Conservation (phyloP, 257 asterid species). For the Capsicum chinense region DNA sequence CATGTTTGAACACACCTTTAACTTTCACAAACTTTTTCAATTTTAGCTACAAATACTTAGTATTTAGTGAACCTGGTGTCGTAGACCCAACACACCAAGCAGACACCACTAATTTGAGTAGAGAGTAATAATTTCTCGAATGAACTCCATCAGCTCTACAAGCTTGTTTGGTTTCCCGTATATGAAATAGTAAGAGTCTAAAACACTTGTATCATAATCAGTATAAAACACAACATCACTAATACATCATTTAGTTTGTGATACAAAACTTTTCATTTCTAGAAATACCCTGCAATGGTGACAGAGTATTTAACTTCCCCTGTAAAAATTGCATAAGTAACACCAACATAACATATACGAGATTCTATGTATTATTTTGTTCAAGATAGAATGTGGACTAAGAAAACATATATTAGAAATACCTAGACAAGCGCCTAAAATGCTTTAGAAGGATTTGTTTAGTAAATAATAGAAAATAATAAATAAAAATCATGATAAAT, state of each 20-base stretch:
- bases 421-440: neutral
- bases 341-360: neutral
- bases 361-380: neutral
- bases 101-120: slow-evolving; percentile 20
- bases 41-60: neutral
- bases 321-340: neutral
- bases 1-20: neutral
- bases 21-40: neutral
- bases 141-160: neutral
- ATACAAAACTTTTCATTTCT: neutral
- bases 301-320: neutral
- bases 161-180: neutral
- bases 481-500: neutral
- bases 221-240: neutral
- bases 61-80: neutral
- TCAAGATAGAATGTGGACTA: slow-evolving; percentile 13
- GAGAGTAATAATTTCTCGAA: neutral
- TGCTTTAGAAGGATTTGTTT: neutral
- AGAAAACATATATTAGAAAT: slow-evolving; percentile 22
- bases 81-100: neutral
- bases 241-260: neutral
- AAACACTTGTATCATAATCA: neutral
- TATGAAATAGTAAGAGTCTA: neutral
- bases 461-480: neutral
- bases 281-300: neutral